These are phyloP conservation scores for Cordyceps cicadae DNA, from an alignment of 2,329 filamentous ascomycete species.

Conservation along the genomic window DNA sequence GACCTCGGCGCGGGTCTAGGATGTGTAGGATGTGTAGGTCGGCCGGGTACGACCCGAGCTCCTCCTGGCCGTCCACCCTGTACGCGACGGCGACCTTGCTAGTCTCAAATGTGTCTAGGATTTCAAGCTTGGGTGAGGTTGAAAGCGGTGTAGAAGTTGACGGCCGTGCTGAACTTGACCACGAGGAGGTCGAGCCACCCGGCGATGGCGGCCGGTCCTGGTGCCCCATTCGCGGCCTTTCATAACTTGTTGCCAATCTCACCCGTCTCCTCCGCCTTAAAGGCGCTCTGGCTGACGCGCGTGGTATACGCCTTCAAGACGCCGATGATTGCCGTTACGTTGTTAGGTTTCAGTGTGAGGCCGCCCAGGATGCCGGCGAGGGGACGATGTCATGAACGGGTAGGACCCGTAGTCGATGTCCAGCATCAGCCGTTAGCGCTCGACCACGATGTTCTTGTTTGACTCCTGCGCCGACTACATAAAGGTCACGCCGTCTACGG, in stretches of 20 bases:
- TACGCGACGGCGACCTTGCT: slow-evolving; percentile 72
- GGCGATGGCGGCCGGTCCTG: slow-evolving; percentile 51
- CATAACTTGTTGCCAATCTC: slow-evolving; percentile 39
- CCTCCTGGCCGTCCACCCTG: slow-evolving; percentile 29
- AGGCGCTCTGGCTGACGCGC: slow-evolving; percentile 53
- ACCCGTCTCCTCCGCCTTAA: slow-evolving; percentile 52
- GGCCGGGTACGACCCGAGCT: slow-evolving; percentile 49
- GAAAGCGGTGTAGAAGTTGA: slow-evolving; percentile 59
- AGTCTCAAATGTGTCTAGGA: slow-evolving; percentile 65
- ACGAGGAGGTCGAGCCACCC: slow-evolving; percentile 60
- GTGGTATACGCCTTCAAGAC: slow-evolving; percentile 37
- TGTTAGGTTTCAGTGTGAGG: slow-evolving; percentile 51
- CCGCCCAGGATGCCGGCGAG: slow-evolving; percentile 51
- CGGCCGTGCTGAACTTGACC: slow-evolving; percentile 51
- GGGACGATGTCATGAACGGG: slow-evolving; percentile 15
- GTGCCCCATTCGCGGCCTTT: slow-evolving; percentile 33
- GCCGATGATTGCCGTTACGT: slow-evolving; percentile 49
- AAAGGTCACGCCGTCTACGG: slow-evolving; percentile 59
- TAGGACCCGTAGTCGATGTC: slow-evolving; percentile 48
- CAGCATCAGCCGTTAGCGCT: slow-evolving; percentile 57
- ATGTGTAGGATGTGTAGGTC: slow-evolving; percentile 52
- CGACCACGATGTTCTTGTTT: slow-evolving; percentile 51
- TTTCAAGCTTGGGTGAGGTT: slow-evolving; percentile 47
- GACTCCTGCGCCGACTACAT: slow-evolving; percentile 51
- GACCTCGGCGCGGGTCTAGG: slow-evolving; percentile 51